Conservation (phyloP, 257 asterid genomes). For the Capsicum rhomboideum region DNA sequence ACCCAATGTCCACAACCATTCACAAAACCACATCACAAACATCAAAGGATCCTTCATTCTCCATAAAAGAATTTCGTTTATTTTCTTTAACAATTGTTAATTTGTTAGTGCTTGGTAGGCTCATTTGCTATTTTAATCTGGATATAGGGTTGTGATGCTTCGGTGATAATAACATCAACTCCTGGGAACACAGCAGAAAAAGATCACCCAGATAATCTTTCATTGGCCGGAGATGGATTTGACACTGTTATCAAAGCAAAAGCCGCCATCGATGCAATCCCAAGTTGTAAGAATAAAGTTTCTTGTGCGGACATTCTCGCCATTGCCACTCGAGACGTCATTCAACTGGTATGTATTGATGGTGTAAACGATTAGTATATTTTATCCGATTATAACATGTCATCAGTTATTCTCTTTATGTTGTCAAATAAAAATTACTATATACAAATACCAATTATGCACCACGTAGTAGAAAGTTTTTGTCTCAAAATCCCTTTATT, state of each 20-base stretch:
- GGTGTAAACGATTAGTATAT: not conserved
- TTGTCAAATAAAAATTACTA: not conserved
- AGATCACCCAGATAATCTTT: constrained; percentile 64
- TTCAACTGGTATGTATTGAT: constrained; percentile 43
- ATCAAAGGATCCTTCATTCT: too few species aligned
- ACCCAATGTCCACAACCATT: too few species aligned
- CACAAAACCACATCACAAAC: too few species aligned
- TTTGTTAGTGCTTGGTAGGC: too few species aligned
- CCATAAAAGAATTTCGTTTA: too few species aligned
- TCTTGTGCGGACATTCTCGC: constrained; percentile 91
- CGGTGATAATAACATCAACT: constrained; percentile 52
- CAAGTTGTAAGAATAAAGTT: constrained; percentile 51
- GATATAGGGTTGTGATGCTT: constrained; percentile 81
- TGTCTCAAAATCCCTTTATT: too few species aligned
- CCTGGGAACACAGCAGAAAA: constrained; percentile 56
- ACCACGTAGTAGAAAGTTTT: not conserved
- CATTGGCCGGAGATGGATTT: constrained; percentile 90
- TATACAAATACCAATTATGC: not conserved
- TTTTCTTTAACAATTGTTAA: too few species aligned
- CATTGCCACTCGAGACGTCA: constrained; percentile 70
- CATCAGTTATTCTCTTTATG: not conserved
- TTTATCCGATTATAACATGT: not conserved
- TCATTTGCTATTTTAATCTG: not conserved
- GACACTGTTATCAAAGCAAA: constrained; percentile 79
- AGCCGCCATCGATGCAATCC: constrained; percentile 57